Base-by-base conservation (phyloP, 2,329 filamentous ascomycete species). In the Claviceps arundinis region DNA sequence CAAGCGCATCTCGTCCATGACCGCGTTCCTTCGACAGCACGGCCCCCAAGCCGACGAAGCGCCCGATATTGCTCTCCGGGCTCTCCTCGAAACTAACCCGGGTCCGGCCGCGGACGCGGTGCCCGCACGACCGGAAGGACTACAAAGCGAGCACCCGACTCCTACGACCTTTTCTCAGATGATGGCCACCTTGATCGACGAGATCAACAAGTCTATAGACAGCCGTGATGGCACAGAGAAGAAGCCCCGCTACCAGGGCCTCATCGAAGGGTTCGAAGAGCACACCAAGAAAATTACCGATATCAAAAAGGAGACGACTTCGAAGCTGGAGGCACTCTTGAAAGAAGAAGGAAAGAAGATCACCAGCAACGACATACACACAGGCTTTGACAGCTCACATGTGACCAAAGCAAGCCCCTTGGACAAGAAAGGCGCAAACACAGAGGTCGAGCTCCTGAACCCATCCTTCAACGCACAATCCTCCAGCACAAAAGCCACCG, bases 101-200 rank as follows among this genome's bases (percentile, higher is more conserved):
- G 80, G 85, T 57, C 76, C 82, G 46, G 79, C 84, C 54, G 87
- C 94, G 61, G 81, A 89, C 64, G 80, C 81, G 56, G 87, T 89
- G 3, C 83, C 86, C 8, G 75, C 79, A 48, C 75, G 86, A 24
- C 90, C 90, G 1, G 84, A 83, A 58, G 89, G 87, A 47, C 85
- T 96, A 30, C 85, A 94, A 63, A 76, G 77, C 43, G 76, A 88
- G 51, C 82, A 85, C 59, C 80, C 85, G 65, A 82, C 77, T 62
- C 81, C 87, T 60, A 88, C 87, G 0, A 85, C 84, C 14, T 98
- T 95, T 65, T 93, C 89, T 41, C 89, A 94, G 73, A 98, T 98
- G 93, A 90, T 98, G 85, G 87, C 87, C n/a, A 82, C 84, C n/a
- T 70, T 98, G 61, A 78, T 97, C 19, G 93, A 98, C 62, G 87